phyloP scores from a whole-genome alignment of 352 stramenopile genomes.

The Phytophthora citrophthora region DNA sequence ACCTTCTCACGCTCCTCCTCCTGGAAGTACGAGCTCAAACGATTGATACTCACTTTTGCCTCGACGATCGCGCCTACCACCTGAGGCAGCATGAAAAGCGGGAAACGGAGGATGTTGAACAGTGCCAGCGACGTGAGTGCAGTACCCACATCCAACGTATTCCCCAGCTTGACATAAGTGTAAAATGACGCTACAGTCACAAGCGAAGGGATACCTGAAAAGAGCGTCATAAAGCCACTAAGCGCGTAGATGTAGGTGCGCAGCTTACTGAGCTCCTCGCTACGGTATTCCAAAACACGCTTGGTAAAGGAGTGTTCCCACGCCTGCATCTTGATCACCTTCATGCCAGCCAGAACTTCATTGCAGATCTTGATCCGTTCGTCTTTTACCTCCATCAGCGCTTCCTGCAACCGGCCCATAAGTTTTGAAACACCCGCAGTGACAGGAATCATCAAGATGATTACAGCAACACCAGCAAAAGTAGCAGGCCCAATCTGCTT shows the following conservation, averaged over 20 bases:
- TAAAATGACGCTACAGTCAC: constrained; percentile 93
- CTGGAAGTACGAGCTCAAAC: constrained; percentile 62
- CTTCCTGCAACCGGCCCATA: constrained; percentile 82
- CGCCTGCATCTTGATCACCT: constrained; percentile 97
- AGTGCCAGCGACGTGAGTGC: constrained; percentile 91
- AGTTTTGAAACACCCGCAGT: constrained; percentile 78
- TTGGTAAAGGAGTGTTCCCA: constrained; percentile 93
- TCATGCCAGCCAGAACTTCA: constrained; percentile 94
- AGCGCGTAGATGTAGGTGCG: constrained; percentile 66
- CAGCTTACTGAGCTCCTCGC: constrained; percentile 81
- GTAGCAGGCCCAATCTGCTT: constrained; percentile 69
- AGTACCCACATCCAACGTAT: constrained; percentile 91
- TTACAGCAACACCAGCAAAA: constrained; percentile 90
- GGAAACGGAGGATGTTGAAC: constrained; percentile 98
- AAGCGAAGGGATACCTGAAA: constrained; percentile 91
- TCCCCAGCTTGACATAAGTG: constrained; percentile 75
- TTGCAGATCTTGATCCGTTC: constrained; percentile 93
- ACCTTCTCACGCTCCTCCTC: constrained; percentile 75
- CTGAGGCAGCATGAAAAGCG: constrained; percentile 96
- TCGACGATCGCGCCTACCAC: constrained; percentile 95
- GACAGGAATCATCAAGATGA: constrained; percentile 90
- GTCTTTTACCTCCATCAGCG: constrained; percentile 93
- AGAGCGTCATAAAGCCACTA: constrained; percentile 67
- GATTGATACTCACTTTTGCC: constrained; percentile 73
- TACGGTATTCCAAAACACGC: constrained; percentile 62